Conservation (phyloP, 257 asterid species). For the Ophiorrhiza pumila region DNA sequence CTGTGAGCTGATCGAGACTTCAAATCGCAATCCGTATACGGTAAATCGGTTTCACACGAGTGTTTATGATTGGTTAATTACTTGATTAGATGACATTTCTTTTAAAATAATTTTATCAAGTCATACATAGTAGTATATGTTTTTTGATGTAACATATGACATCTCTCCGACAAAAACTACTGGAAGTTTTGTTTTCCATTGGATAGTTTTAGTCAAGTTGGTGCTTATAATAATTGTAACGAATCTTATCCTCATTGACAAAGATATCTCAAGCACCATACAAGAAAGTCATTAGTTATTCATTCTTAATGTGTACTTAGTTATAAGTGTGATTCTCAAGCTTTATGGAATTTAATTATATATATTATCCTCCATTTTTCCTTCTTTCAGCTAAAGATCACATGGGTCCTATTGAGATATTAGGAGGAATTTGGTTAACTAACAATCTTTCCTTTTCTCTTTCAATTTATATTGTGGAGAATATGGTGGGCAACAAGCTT, state of each 20-base stretch:
- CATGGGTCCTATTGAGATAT: background rate
- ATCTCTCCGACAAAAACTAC: background rate
- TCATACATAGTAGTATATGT: background rate
- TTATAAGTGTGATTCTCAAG: background rate
- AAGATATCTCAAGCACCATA: background rate
- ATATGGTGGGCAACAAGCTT: background rate
- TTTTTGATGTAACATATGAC: no score
- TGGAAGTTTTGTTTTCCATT: background rate
- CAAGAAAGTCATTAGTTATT: background rate
- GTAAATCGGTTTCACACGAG: no score
- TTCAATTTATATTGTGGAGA: background rate
- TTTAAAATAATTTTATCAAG: background rate
- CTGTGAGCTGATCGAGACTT: no score
- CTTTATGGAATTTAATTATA: background rate
- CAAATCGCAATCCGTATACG: no score
- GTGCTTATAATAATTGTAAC: background rate
- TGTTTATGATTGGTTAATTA: no score
- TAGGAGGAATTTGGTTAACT: constrained; percentile 8
- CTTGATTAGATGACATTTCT: background rate
- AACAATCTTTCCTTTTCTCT: background rate
- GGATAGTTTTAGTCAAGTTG: background rate
- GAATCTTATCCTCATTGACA: background rate
- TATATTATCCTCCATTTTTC: no score
- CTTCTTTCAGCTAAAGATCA: background rate
- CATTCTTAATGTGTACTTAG: background rate